phyloP scores from a whole-genome alignment of 2,329 filamentous ascomycete genomes.

The Fusarium setosum region DNA sequence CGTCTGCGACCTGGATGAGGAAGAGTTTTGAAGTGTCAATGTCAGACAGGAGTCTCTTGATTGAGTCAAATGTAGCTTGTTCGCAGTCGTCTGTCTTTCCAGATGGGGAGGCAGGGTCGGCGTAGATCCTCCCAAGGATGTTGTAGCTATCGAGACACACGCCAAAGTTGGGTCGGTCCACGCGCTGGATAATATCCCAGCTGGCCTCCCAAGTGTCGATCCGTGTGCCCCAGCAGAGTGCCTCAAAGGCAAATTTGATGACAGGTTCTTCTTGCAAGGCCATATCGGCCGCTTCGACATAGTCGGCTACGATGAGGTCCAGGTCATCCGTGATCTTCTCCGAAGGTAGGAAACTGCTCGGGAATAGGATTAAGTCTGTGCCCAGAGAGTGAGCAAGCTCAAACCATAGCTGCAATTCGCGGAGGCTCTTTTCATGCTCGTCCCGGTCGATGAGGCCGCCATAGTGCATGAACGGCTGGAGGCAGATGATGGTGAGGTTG shows the following conservation, averaged over 20 bases:
- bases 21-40: constrained; percentile 76
- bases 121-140: constrained; percentile 77
- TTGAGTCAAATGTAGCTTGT: constrained; percentile 62
- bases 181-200: constrained; percentile 74
- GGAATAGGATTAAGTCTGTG: constrained; percentile 80
- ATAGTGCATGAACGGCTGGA: constrained; percentile 84
- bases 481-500: constrained; percentile 67
- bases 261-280: constrained; percentile 66
- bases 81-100: constrained; percentile 68
- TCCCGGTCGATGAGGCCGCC: constrained; percentile 76
- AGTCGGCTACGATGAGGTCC: constrained; percentile 69
- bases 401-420: constrained; percentile 78
- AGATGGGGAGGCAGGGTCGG: constrained; percentile 68
- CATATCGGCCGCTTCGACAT: constrained; percentile 74
- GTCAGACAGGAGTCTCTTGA: constrained; percentile 63
- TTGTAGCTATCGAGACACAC: constrained; percentile 84
- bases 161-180: constrained; percentile 78
- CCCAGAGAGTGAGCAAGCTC: constrained; percentile 69
- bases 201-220: constrained; percentile 77
- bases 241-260: constrained; percentile 80
- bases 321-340: constrained; percentile 58
- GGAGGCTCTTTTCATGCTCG: constrained; percentile 66
- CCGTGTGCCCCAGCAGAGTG: constrained; percentile 77
- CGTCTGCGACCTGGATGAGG: constrained; percentile 82
- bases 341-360: constrained; percentile 73